Evolutionary conservation across 805 yeast species (phyloP), one percentile per base, ranked within the genome.

Genomic region (Saturnispora hagleri): DNA sequence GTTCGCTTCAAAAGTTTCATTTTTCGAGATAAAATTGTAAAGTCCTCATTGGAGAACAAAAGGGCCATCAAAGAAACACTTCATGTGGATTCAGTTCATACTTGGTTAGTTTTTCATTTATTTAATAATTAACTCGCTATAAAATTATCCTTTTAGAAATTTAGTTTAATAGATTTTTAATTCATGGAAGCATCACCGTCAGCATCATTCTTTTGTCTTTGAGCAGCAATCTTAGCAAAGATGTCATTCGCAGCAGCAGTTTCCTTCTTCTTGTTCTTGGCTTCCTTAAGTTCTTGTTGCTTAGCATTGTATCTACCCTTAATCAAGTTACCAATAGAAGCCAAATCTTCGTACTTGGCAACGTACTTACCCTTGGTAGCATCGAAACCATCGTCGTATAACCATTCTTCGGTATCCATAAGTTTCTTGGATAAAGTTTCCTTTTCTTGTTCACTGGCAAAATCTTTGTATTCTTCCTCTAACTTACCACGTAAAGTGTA

Each of bases 341-440:
- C 95, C 66, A 93, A 82, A 73, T 93, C 99, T 75, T 93, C 98
- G 74, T 89, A 89, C 74, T 87, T 90, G 66, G 99, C 98, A 72
- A 95, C 84, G 79, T 91, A 93, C 70, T 86, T 88, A 63, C 93
- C 99, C 81, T 93, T 90, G 65, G 90, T 79, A 57, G 97, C 81
- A 71, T 93, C 99, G 68, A 87, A 89, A 67, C 98, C 98, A 53
- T 89, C 99, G 57, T 86, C 96, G 73, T 93, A 93, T 65, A 93
- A 81, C 99, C 99, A 93, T 67, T 91, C 97, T 79, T 93, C 99
- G 59, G 98, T 82, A 70, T 82, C 84, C 65, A 77, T 69, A 68
- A 93, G 79, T 77, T 85, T 77, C 55, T 73, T 86, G 47, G 79
- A 69, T 65, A 93, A 77, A 66, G 79, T 86, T 58, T 73, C 74